These are phyloP conservation scores for Pseudonitzschia multistriata DNA, from an alignment of 108 stramenopile genomes.

Conservation along the genomic window DNA sequence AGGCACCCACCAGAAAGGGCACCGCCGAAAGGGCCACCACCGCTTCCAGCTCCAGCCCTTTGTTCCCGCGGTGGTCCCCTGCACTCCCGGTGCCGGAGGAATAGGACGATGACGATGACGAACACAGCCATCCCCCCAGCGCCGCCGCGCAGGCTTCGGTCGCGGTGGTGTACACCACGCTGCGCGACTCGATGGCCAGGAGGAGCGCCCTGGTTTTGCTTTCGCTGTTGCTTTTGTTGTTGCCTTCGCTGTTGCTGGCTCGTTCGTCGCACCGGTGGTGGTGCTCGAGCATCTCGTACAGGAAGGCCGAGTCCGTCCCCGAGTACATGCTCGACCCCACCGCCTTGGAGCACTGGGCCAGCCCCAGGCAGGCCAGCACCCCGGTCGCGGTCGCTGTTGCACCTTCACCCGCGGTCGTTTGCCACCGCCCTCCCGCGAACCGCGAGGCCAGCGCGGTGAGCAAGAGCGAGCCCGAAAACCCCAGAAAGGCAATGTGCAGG, in stretches of 20 bases:
- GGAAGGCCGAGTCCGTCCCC: constrained; percentile 4
- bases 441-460: neutral
- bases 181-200: neutral
- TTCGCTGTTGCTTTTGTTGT: neutral
- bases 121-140: neutral
- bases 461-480: neutral
- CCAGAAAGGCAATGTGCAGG: neutral
- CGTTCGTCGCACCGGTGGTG: neutral
- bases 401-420: too few species aligned
- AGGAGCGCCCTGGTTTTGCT: neutral
- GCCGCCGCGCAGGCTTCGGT: constrained; percentile 6
- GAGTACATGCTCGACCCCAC: constrained; percentile 4
- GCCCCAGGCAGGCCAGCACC: constrained; percentile 3
- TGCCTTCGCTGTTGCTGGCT: neutral
- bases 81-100: too few species aligned
- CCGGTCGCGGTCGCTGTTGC: neutral
- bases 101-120: too few species aligned
- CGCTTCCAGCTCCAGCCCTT: neutral
- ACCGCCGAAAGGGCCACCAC: neutral
- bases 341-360: neutral
- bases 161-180: neutral
- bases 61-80: too few species aligned
- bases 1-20: neutral
- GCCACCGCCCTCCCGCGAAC: neutral
- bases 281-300: neutral